A percentile compares a stretch with the other conserved stretches of the same genome.
Evolutionary conservation across 2,329 filamentous ascomycete genomes (phyloP).

Genomic region (Xylariaceae sp.): DNA sequence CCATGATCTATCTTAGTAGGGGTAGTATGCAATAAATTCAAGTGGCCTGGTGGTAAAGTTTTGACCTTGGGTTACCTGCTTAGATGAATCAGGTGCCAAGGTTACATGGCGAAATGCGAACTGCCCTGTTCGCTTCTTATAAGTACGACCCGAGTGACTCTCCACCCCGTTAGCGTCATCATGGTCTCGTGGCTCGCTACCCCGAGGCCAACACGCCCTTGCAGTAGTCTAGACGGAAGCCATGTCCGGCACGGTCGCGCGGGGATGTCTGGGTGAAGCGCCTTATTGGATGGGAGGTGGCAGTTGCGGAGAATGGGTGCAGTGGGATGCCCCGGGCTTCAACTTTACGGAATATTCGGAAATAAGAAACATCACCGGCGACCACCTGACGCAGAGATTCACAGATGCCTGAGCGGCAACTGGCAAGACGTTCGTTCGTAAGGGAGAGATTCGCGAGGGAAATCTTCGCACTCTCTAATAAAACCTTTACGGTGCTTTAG

Average conservation of each 20-base stretch:
- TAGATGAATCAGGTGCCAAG: not conserved
- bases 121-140: not conserved
- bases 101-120: not conserved
- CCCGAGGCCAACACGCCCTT: not conserved
- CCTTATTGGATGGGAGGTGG: constrained; percentile 28
- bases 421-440: not conserved
- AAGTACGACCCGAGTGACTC: not conserved
- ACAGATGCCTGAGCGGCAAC: not conserved
- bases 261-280: constrained; percentile 17
- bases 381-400: not conserved
- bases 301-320: constrained; percentile 33
- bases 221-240: constrained; percentile 12
- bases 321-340: constrained; percentile 5
- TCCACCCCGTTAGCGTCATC: not conserved
- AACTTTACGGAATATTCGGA: not conserved
- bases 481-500: not conserved
- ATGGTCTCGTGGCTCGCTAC: constrained; percentile 3
- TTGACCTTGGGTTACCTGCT: not conserved
- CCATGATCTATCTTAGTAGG: constrained; percentile 28
- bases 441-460: not conserved
- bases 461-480: not conserved
- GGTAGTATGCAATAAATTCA: not conserved
- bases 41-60: not conserved
- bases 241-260: constrained; percentile 18
- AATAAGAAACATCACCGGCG: not conserved